A percentile compares a stretch with the other conserved stretches of the same genome.
Conservation (phyloP, 805 yeast species). For the Pichia gijzeniarum region DNA sequence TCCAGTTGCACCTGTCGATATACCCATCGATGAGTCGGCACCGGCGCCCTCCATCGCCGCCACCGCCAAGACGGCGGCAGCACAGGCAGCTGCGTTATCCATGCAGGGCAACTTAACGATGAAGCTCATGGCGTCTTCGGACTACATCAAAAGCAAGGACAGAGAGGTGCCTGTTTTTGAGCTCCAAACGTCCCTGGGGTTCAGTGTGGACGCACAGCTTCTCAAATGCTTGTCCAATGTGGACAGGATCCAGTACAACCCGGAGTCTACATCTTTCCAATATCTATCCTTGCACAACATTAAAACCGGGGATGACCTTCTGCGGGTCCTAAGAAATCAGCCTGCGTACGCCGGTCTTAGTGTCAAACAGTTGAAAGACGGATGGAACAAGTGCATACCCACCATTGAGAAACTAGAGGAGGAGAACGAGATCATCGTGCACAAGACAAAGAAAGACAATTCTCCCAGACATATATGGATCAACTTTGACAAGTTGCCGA, state of each 20-base stretch:
- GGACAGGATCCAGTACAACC: conserved; percentile 69
- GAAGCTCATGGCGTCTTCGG: conserved; percentile 85
- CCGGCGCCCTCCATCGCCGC: background rate
- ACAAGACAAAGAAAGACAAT: conserved; percentile 88
- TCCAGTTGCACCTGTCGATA: background rate
- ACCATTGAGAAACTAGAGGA: conserved; percentile 75
- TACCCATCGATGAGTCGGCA: background rate
- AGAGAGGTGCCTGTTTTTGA: conserved; percentile 53
- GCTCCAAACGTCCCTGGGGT: conserved; percentile 59
- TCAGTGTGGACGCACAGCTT: conserved; percentile 54
- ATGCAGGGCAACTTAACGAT: conserved; percentile 43
- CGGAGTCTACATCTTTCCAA: conserved; percentile 59
- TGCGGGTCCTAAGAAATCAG: conserved; percentile 69
- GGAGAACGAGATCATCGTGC: conserved; percentile 70
- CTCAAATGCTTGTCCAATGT: conserved; percentile 67
- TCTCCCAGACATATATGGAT: conserved; percentile 93
- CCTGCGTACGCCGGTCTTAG: conserved; percentile 82
- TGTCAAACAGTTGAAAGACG: conserved; percentile 74
- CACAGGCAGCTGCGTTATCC: background rate
- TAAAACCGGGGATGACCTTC: conserved; percentile 68
- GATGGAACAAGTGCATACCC: conserved; percentile 87
- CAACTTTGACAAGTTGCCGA: conserved; percentile 54
- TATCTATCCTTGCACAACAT: conserved; percentile 88
- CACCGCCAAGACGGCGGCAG: background rate
- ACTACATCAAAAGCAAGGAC: conserved; percentile 69